phyloP scores from a whole-genome alignment of 176 grass and related monocot species.

The Guadua angustifolia region DNA sequence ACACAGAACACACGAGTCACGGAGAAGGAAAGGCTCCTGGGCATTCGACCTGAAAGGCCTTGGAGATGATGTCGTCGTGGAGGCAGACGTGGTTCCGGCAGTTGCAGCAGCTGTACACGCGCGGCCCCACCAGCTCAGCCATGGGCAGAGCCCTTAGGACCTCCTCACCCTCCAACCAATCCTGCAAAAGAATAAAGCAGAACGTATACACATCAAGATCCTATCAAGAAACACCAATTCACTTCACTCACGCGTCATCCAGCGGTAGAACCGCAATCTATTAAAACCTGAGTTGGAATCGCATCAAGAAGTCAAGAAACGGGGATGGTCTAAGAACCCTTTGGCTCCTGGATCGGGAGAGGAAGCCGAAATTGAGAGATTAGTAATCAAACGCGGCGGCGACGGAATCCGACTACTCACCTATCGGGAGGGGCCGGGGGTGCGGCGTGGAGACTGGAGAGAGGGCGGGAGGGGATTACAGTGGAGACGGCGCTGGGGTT shows the following conservation, averaged over 20 bases:
- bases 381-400: neutral
- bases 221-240: neutral
- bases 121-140: conserved; percentile 68
- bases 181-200: neutral
- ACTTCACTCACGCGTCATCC: neutral
- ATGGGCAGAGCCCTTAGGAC: conserved; percentile 11
- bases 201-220: neutral
- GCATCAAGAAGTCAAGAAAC: neutral
- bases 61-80: conserved; percentile 80
- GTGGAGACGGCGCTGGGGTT: neutral
- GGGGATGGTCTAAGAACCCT: neutral
- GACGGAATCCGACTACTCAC: neutral
- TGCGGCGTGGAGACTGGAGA: neutral
- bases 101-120: conserved; percentile 77
- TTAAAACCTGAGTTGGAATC: neutral
- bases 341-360: neutral
- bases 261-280: neutral
- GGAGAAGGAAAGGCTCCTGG: neutral
- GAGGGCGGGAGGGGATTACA: neutral
- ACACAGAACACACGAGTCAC: neutral
- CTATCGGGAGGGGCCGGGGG: neutral
- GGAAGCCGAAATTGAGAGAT: neutral
- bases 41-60: conserved; percentile 68
- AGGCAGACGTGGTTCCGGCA: conserved; percentile 84
- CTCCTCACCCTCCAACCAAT: neutral